These are phyloP conservation scores for Butyriboletus appendiculatus DNA, from an alignment of 1,284 basidiomycete genomes.

Conservation along the genomic window DNA sequence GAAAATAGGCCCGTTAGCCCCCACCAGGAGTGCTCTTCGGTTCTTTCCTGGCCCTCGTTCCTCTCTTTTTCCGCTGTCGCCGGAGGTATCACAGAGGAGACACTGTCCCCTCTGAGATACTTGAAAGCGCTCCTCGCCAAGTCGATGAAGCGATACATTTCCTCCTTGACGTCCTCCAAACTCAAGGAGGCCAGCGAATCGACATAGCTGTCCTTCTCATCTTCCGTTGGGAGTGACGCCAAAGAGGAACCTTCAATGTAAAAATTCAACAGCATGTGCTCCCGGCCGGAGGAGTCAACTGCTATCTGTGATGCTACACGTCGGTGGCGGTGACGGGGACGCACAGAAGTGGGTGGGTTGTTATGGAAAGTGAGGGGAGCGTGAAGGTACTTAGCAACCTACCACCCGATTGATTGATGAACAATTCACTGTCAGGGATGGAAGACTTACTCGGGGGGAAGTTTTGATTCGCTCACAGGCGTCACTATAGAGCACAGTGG, in stretches of 20 bases:
- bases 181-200: constrained; percentile 49
- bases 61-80: constrained; percentile 17
- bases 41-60: constrained; percentile 36
- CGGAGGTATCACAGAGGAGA: constrained; percentile 39
- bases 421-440: constrained; percentile 9
- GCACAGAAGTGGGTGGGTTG: constrained; percentile 65
- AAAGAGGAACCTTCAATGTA: constrained; percentile 63
- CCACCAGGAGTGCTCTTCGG: constrained; percentile 46
- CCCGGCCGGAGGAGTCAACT: constrained; percentile 66
- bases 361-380: constrained; percentile 73
- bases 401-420: constrained; percentile 2
- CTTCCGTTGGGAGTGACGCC: constrained; percentile 25
- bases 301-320: constrained; percentile 75
- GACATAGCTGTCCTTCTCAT: constrained; percentile 34
- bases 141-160: constrained; percentile 37
- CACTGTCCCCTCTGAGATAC: constrained; percentile 65
- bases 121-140: constrained; percentile 57
- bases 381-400: constrained; percentile 69
- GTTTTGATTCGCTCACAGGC: constrained; percentile 83
- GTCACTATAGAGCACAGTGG: constrained; percentile 85
- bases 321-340: constrained; percentile 77
- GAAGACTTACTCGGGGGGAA: constrained; percentile 60
- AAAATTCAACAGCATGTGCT: constrained; percentile 81
- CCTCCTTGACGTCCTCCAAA: constrained; percentile 53
- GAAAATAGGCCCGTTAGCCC: constrained; percentile 69